Percentiles rank a stretch among this genome's conserved stretches.
Evolutionary conservation across 73 alveolate genomes (phyloP).

Genomic region (Tetrahymena elliotti): DNA sequence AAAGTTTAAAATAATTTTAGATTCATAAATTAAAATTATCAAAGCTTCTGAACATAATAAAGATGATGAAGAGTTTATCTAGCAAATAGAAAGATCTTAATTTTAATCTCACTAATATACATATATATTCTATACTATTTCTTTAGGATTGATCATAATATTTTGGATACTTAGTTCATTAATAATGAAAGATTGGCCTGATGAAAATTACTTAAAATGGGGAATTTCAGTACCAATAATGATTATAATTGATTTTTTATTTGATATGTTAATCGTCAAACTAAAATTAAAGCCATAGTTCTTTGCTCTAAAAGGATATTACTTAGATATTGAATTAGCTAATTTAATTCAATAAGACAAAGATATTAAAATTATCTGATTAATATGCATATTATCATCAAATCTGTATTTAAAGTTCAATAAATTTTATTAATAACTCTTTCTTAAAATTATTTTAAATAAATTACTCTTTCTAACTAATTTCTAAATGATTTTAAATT

Average conservation of each 20-base stretch:
- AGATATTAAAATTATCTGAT: neutral
- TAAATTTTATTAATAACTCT: no score
- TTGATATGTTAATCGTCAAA: neutral
- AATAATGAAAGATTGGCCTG: neutral
- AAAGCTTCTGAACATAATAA: neutral
- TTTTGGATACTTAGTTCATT: neutral
- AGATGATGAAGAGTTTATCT: neutral
- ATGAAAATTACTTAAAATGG: neutral
- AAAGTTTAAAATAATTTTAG: neutral
- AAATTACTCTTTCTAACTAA: no score
- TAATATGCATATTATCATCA: no score
- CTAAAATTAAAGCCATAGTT: neutral
- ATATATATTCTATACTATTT: neutral
- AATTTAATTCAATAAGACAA: neutral
- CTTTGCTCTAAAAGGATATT: neutral
- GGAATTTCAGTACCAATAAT: neutral
- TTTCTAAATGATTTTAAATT: no score
- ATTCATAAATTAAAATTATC: neutral
- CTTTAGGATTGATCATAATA: neutral
- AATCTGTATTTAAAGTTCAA: no score
- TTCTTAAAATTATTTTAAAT: no score
- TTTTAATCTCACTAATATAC: neutral
- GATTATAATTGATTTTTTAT: neutral
- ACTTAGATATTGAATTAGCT: neutral
- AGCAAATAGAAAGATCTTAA: neutral